These are phyloP conservation scores for Kondoa malvinella DNA, from an alignment of 768 basidiomycete genomes.

Conservation along the genomic window DNA sequence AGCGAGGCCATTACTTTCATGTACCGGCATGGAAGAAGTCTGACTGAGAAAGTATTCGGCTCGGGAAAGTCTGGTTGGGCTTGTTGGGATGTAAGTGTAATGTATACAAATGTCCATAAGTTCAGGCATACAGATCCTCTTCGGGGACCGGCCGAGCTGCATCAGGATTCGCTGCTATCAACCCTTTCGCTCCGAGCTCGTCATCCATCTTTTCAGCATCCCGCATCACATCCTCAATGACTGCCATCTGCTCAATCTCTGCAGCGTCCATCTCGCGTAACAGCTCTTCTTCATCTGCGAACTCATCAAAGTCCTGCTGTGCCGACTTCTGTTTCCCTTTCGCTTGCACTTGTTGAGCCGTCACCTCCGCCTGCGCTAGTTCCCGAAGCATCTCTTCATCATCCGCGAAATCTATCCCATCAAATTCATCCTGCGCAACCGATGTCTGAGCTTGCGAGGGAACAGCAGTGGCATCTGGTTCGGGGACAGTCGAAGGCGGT, in stretches of 20 bases:
- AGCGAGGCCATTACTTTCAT: slow-evolving; percentile 29
- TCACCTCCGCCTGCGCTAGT: slow-evolving; percentile 34
- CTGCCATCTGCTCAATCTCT: background rate
- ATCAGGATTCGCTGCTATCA: background rate
- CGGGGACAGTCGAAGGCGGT: background rate
- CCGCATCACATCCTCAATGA: background rate
- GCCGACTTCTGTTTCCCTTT: too few relatives aligned
- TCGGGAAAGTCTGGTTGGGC: background rate
- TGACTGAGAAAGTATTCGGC: background rate
- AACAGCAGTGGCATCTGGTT: background rate
- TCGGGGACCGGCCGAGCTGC: background rate
- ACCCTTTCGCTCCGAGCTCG: slow-evolving; percentile 33
- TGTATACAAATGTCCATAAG: background rate
- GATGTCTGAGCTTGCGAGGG: background rate
- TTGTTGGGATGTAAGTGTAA: background rate
- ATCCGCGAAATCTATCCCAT: slow-evolving; percentile 38
- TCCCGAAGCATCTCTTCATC: slow-evolving; percentile 51
- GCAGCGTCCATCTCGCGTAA: background rate
- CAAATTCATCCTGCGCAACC: slow-evolving; percentile 36
- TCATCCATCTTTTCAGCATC: slow-evolving; percentile 48
- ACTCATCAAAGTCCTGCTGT: slow-evolving; percentile 14
- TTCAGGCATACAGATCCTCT: background rate
- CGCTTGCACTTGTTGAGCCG: background rate
- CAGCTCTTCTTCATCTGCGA: slow-evolving; percentile 9
- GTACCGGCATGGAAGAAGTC: slow-evolving; percentile 12